Evolutionary conservation across 768 basidiomycete genomes (phyloP).

Genomic region (Suillus plorans): DNA sequence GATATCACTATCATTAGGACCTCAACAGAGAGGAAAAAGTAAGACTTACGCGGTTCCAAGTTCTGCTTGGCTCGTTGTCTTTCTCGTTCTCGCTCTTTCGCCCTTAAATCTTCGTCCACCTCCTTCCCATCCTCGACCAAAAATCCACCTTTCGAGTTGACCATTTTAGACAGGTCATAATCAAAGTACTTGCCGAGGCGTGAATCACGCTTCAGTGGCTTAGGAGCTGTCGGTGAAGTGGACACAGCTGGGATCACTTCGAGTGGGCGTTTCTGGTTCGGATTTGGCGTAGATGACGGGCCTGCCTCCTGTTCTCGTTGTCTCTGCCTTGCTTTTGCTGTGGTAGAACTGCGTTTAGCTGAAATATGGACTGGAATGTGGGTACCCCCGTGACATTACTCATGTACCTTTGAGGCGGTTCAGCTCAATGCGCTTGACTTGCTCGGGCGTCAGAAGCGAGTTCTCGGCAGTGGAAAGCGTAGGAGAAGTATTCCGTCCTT

Average conservation of each 20-base stretch:
- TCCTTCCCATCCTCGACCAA: slow-evolving; percentile 87
- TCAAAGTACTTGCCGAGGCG: slow-evolving; percentile 92
- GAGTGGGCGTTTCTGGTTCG: slow-evolving; percentile 77
- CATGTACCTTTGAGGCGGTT: slow-evolving; percentile 71
- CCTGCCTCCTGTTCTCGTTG: slow-evolving; percentile 57
- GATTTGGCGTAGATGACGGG: slow-evolving; percentile 52
- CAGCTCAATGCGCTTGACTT: slow-evolving; percentile 70
- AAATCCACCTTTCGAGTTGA: slow-evolving; percentile 96
- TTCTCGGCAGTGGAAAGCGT: slow-evolving; percentile 12
- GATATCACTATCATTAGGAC: slow-evolving; percentile 4
- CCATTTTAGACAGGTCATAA: slow-evolving; percentile 95
- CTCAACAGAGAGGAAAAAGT: slow-evolving; percentile 1
- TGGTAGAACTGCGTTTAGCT: not conserved
- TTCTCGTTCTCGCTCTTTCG: slow-evolving; percentile 83
- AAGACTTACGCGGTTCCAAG: slow-evolving; percentile 65
- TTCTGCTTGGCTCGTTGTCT: slow-evolving; percentile 73
- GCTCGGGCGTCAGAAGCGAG: slow-evolving; percentile 59
- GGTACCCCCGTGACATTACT: not conserved
- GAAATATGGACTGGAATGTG: slow-evolving; percentile 3
- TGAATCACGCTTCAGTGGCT: slow-evolving; percentile 64
- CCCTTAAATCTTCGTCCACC: slow-evolving; percentile 68
- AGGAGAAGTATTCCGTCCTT: slow-evolving; percentile 12
- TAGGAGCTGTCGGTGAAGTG: slow-evolving; percentile 58
- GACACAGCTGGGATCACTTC: slow-evolving; percentile 55
- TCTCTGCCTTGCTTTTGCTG: slow-evolving; percentile 77